Evolutionary conservation across 495 filamentous ascomycete genomes (phyloP).

Genomic region (Lasiosphaeris hirsuta): DNA sequence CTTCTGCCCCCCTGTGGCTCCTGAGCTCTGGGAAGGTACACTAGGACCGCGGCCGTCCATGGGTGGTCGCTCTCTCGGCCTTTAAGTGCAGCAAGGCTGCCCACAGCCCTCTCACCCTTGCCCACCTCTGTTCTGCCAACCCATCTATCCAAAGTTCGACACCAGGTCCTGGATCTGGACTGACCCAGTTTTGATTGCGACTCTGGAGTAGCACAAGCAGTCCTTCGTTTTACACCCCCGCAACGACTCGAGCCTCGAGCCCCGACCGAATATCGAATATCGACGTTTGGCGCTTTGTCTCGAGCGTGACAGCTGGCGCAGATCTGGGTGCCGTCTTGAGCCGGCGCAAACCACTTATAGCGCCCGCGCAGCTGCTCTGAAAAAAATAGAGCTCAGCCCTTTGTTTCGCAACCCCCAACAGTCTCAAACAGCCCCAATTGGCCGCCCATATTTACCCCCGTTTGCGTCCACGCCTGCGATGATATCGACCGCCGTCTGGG

Average conservation of each 20-base stretch:
- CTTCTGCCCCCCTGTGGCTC: background rate
- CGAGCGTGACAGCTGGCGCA: too few species aligned
- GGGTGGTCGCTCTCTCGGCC: background rate
- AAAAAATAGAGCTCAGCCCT: background rate
- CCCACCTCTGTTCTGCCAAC: background rate
- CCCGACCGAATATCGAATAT: too few species aligned
- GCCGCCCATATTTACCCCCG: background rate
- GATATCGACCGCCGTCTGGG: slow-evolving; percentile 4
- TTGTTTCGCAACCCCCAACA: background rate
- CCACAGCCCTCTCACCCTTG: slow-evolving; percentile 10
- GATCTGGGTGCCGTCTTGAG: background rate
- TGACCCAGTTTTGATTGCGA: too few species aligned
- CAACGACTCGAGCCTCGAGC: background rate
- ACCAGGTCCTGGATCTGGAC: background rate
- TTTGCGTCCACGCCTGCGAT: slow-evolving; percentile 6
- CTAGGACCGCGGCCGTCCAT: too few species aligned
- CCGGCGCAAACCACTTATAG: slow-evolving; percentile 4
- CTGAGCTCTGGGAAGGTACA: too few species aligned
- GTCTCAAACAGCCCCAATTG: slow-evolving; percentile 3
- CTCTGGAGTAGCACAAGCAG: too few species aligned
- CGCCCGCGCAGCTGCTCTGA: background rate
- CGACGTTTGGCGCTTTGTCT: too few species aligned
- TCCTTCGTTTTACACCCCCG: background rate
- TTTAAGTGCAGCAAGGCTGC: slow-evolving; percentile 13
- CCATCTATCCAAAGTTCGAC: background rate